Evolutionary conservation across 2,329 filamentous ascomycete genomes (phyloP).

Genomic region (Aureobasidium mangrovei): DNA sequence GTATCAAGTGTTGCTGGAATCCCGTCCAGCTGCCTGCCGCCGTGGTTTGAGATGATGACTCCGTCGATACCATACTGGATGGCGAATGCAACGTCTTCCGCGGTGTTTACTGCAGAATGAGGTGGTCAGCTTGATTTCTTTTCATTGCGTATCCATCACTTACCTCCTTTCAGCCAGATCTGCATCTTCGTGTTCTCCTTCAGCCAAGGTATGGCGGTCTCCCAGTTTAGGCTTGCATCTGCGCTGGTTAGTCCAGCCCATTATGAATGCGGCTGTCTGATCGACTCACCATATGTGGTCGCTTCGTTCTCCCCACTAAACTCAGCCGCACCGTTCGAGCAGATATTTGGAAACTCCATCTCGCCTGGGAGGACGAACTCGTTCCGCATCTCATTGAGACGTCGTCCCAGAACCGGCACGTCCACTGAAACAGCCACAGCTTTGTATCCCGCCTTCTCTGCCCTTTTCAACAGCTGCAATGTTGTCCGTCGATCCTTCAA

Average conservation of each 20-base stretch:
- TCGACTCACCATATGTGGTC: too few species aligned
- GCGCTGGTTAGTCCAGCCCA: too few species aligned
- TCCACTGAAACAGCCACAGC: conserved; percentile 45
- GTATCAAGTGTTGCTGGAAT: conserved; percentile 40
- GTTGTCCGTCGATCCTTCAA: conserved; percentile 35
- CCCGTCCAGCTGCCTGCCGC: conserved; percentile 44
- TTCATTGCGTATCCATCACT: too few species aligned
- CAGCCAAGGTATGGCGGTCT: background rate
- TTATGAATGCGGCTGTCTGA: too few species aligned
- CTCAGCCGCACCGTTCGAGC: too few species aligned
- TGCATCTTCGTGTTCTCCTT: conserved; percentile 18
- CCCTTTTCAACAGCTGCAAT: background rate
- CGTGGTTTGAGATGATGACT: conserved; percentile 35
- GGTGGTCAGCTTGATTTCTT: too few species aligned
- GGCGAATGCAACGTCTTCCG: conserved; percentile 13
- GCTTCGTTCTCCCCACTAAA: too few species aligned
- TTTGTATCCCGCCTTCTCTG: conserved; percentile 37
- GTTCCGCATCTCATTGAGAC: conserved; percentile 43
- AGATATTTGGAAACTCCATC: too few species aligned
- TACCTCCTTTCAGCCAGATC: conserved; percentile 9
- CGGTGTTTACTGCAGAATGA: background rate
- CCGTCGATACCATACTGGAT: conserved; percentile 12
- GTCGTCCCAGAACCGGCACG: conserved; percentile 39
- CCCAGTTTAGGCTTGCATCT: too few species aligned
- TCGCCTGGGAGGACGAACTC: conserved; percentile 36